Evolutionary conservation across 2,329 filamentous ascomycete species (phyloP).

Genomic region (Aspergillus cejpii): DNA sequence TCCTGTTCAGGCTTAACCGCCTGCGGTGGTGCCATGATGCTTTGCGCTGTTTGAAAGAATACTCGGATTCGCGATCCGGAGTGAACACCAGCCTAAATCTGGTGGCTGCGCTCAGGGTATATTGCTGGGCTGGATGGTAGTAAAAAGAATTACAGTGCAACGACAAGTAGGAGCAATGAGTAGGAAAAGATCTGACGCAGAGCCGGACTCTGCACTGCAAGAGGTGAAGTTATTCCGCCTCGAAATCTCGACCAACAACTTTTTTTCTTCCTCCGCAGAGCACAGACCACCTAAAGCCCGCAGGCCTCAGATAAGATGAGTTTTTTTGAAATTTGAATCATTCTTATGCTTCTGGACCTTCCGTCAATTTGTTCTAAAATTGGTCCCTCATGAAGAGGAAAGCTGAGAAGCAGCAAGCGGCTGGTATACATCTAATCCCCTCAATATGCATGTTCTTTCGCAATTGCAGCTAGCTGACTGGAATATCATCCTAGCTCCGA

Average conservation of each 20-base stretch:
- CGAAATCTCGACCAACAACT: constrained; percentile 19
- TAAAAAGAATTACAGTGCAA: neutral
- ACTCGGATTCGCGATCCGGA: constrained; percentile 10
- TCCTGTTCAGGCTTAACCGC: constrained; percentile 8
- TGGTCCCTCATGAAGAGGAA: constrained; percentile 30
- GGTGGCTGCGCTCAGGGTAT: neutral
- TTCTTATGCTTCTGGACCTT: neutral
- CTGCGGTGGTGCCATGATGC: constrained; percentile 19
- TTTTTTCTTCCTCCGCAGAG: constrained; percentile 38
- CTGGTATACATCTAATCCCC: constrained; percentile 21
- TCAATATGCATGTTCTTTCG: neutral
- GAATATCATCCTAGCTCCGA: constrained; percentile 23
- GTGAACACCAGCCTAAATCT: neutral
- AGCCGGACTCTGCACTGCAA: neutral
- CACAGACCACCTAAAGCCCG: constrained; percentile 36
- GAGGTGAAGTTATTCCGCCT: constrained; percentile 8
- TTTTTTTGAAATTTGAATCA: neutral
- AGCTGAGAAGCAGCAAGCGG: constrained; percentile 32
- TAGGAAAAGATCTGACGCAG: neutral
- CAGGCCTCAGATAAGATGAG: constrained; percentile 3
- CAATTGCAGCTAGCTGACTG: constrained; percentile 4
- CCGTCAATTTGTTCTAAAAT: neutral
- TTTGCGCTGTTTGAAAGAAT: neutral
- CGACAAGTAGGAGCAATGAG: neutral
- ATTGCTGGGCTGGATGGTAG: no score